A percentile compares a stretch with the other conserved stretches of the same genome.
phyloP scores from a whole-genome alignment of 768 basidiomycete species.

The Ramaria rubella region DNA sequence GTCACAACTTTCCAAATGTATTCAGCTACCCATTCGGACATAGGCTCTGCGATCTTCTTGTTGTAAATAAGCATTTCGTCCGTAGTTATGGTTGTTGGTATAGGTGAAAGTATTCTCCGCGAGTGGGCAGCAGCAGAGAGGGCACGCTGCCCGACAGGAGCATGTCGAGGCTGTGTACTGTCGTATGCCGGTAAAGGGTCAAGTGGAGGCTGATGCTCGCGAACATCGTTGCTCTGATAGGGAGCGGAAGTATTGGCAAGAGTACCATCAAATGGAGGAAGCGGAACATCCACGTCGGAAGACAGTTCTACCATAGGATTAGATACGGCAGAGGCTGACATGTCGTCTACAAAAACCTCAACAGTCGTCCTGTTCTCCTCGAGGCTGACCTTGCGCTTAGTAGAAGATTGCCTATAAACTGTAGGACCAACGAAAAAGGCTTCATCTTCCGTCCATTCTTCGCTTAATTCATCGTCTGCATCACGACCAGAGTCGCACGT shows the following conservation, averaged over 20 bases:
- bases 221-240: slow-evolving; percentile 17
- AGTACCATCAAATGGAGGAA: slow-evolving; percentile 15
- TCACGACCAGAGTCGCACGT: slow-evolving; percentile 1
- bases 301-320: background rate
- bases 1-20: slow-evolving; percentile 83
- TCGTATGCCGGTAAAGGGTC: slow-evolving; percentile 16
- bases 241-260: slow-evolving; percentile 21
- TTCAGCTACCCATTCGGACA: slow-evolving; percentile 71
- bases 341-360: background rate
- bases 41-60: slow-evolving; percentile 60
- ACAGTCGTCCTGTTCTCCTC: background rate
- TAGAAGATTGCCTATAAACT: background rate
- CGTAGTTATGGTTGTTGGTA: slow-evolving; percentile 33
- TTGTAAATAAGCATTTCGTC: slow-evolving; percentile 54
- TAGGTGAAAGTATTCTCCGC: slow-evolving; percentile 37
- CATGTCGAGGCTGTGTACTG: slow-evolving; percentile 16
- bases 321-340: background rate
- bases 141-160: slow-evolving; percentile 21
- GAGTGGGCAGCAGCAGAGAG: background rate
- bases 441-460: slow-evolving; percentile 11
- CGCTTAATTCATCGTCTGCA: slow-evolving; percentile 4
- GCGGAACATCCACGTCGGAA: background rate
- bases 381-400: background rate
- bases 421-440: slow-evolving; percentile 6
- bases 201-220: slow-evolving; percentile 16